phyloP scores from a whole-genome alignment of 140 eudicot species.

The Bidens hawaiensis region DNA sequence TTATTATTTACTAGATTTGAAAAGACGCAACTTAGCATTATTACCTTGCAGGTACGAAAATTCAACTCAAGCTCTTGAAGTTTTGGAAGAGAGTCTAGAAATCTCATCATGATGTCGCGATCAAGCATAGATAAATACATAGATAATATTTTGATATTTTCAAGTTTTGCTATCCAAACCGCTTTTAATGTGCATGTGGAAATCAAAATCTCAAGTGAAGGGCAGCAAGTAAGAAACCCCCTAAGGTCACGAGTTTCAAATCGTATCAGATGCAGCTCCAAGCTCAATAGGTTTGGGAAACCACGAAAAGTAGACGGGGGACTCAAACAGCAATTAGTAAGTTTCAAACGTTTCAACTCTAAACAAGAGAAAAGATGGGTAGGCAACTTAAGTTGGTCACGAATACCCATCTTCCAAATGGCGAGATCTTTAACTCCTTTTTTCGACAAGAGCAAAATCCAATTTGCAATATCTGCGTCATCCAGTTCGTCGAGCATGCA shows the following conservation, averaged over 20 bases:
- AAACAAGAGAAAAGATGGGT: constrained; percentile 13
- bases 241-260: neutral
- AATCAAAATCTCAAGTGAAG: neutral
- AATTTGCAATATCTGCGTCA: neutral
- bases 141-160: neutral
- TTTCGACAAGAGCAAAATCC: constrained; percentile 7
- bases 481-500: neutral
- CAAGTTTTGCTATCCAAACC: constrained; percentile 1
- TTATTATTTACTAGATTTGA: neutral
- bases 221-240: neutral
- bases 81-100: constrained; percentile 2
- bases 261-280: neutral
- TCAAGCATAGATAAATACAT: neutral
- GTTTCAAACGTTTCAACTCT: neutral
- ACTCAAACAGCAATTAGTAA: neutral
- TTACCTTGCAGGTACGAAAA: neutral
- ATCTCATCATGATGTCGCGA: neutral
- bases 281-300: constrained; percentile 17
- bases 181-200: neutral
- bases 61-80: constrained; percentile 9
- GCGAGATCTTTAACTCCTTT: constrained; percentile 6
- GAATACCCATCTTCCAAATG: neutral
- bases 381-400: neutral
- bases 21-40: neutral
- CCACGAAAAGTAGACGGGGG: neutral